These are phyloP conservation scores for Alloteropsis semialata DNA, from an alignment of 176 grass and related monocot genomes.

Conservation along the genomic window DNA sequence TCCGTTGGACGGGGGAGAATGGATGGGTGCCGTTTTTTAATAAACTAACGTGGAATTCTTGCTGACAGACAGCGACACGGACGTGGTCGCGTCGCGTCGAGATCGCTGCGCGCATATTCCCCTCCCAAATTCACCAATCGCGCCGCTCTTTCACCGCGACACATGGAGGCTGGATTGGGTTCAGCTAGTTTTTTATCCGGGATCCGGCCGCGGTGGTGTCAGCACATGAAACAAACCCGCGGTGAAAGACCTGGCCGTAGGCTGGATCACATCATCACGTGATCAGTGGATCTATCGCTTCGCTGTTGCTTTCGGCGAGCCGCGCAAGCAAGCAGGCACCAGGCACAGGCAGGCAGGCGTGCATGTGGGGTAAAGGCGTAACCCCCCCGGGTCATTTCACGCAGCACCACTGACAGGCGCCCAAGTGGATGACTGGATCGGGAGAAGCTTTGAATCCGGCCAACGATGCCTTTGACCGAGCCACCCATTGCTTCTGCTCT, in stretches of 20 bases:
- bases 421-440: constrained; percentile 5
- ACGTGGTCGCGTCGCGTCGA: neutral
- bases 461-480: constrained; percentile 27
- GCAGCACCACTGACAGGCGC: neutral
- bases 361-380: constrained; percentile 25
- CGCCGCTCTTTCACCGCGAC: neutral
- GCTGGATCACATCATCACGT: too few species aligned
- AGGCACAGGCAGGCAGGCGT: constrained; percentile 6
- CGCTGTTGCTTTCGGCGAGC: constrained; percentile 21
- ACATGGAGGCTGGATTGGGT: too few species aligned
- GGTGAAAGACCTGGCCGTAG: neutral
- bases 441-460: neutral
- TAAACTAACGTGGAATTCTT: neutral
- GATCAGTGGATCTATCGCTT: neutral
- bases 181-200: neutral
- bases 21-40: neutral
- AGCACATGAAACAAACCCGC: neutral
- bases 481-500: neutral
- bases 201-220: neutral
- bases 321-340: neutral
- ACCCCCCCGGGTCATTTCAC: neutral
- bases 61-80: neutral
- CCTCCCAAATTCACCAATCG: neutral
- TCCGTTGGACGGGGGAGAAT: neutral
- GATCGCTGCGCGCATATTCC: constrained; percentile 27